Evolutionary conservation across 352 stramenopile species (phyloP).

Genomic region (Globisporangium mamillatum): DNA sequence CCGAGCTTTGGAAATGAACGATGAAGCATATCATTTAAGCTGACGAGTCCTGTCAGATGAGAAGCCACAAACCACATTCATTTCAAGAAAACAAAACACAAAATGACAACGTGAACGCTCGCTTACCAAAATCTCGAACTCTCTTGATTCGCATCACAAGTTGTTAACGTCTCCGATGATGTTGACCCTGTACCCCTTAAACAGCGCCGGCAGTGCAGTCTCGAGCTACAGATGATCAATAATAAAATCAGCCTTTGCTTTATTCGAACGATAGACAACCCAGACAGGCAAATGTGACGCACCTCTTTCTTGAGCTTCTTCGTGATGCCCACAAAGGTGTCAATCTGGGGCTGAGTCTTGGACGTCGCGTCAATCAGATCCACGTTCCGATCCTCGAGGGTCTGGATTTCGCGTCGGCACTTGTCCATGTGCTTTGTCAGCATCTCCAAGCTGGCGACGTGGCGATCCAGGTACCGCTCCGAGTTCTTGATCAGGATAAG

Average conservation of each 20-base stretch:
- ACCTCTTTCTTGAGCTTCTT: constrained; percentile 76
- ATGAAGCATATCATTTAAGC: not conserved
- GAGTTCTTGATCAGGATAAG: constrained; percentile 76
- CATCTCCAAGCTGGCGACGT: constrained; percentile 68
- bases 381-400: constrained; percentile 71
- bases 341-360: constrained; percentile 56
- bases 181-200: constrained; percentile 79
- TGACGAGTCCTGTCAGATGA: not conserved
- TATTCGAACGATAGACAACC: not conserved
- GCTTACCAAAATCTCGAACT: not conserved
- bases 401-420: constrained; percentile 55
- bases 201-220: constrained; percentile 49
- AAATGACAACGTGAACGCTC: not conserved
- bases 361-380: constrained; percentile 58
- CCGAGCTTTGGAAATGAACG: not conserved
- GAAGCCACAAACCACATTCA: not conserved
- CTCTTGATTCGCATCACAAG: constrained; percentile 27
- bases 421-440: constrained; percentile 73
- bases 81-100: not conserved
- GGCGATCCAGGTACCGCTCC: constrained; percentile 66
- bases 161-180: constrained; percentile 82
- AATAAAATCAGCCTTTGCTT: not conserved
- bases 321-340: constrained; percentile 40
- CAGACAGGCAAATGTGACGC: not conserved
- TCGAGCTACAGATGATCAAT: constrained; percentile 40